Percentiles rank a stretch among this genome's conserved stretches.
Conservation (phyloP, 345 rosid genomes). For the Citrus inodora region DNA sequence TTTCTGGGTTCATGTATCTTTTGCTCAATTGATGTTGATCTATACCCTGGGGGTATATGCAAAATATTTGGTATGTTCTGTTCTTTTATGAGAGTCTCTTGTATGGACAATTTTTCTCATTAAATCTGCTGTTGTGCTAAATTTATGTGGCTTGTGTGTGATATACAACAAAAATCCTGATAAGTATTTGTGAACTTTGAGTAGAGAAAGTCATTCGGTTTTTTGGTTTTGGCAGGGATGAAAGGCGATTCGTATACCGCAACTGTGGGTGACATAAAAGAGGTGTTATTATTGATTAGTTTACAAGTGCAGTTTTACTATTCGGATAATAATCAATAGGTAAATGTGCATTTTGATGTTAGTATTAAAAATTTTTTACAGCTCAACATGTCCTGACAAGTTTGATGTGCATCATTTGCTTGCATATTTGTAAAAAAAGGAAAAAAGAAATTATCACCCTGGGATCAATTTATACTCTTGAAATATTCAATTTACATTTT, state of each 20-base stretch:
- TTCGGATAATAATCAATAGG: conserved; percentile 6
- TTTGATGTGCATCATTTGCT: conserved; percentile 4
- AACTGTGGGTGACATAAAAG: not conserved
- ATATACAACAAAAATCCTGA: not conserved
- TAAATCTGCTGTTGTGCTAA: not conserved
- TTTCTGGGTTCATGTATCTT: not conserved
- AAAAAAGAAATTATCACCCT: not conserved
- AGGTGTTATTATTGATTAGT: not conserved
- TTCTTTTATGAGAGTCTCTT: no score
- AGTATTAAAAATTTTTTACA: conserved; percentile 1
- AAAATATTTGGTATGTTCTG: not conserved
- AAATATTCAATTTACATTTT: conserved; percentile 1
- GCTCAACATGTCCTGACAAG: not conserved
- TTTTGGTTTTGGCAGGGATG: not conserved
- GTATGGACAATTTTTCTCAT: not conserved
- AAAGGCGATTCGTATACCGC: not conserved
- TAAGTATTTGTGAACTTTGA: not conserved
- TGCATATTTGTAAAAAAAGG: not conserved
- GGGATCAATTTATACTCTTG: not conserved
- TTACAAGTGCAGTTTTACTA: not conserved
- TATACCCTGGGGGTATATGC: not conserved
- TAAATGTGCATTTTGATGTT: conserved; percentile 14
- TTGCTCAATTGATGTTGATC: not conserved
- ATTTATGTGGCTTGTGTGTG: not conserved
- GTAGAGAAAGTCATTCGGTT: not conserved